Evolutionary conservation across 345 rosid genomes (phyloP), one percentile per base, ranked within the genome.

Genomic region (Ceriops tagal): DNA sequence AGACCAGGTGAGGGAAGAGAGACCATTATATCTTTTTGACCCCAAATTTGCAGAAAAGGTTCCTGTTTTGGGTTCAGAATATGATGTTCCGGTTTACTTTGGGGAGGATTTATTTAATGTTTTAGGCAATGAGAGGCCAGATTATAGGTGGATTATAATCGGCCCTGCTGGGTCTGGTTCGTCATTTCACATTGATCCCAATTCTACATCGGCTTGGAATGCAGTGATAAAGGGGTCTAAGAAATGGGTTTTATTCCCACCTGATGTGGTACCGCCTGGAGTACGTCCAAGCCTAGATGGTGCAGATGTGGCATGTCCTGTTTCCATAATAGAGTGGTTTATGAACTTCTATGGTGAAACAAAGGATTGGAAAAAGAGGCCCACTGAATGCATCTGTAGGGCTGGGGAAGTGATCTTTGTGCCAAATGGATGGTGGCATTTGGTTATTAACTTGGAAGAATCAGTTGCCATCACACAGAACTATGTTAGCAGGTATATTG

Each of bases 361-460:
- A 11, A 95, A 79, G 79, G 73, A 51, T 31, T 92, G 88, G 96
- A 71, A 81, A 67, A 92, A 78, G 88, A 86, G 79, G 69, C 96
- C 99, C 65, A 74, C 87, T 31, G 99, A 95, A 72, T 95, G 99
- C 71, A 71, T 95, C 51, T 95, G 99, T 78, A 92, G 84, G 84
- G 89, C 96, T 0, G 97, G 99, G 71, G 99, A 92, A 77, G 93
- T 92, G 55, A 85, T 95, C 68, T 95, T 95, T 82, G 92, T 95
- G 53, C 99, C 99, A 58, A 86, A 82, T 71, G 99, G 99, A 70
- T 95, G 99, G 99, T 95, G 99, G 99, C 99, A 95, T 85, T 61
- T 95, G 64, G 99, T 92, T 67, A 89, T 95, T 76, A 95, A 95
- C 85, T 71, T 95, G 59, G 99, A 92, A 79, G 99, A 92, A 61